Percentiles rank a stretch among this genome's conserved stretches.
Evolutionary conservation across 352 stramenopile species (phyloP).

Genomic region (Phytophthora europaea): DNA sequence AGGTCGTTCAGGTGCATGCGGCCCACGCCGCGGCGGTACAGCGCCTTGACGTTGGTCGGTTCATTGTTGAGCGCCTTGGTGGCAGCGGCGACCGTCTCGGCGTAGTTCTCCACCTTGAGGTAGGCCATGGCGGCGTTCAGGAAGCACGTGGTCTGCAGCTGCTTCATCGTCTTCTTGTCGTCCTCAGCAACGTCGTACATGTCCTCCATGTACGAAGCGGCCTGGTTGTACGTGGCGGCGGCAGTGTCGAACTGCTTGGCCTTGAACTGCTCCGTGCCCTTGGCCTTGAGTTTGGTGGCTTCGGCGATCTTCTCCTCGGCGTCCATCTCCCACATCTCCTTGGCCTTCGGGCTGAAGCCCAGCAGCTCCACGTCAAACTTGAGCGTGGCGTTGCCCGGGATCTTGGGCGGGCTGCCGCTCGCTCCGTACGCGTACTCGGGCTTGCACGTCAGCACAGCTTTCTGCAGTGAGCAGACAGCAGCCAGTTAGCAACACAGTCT

Average conservation of each 20-base stretch:
- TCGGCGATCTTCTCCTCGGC: constrained; percentile 86
- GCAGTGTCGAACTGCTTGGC: constrained; percentile 88
- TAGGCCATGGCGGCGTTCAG: constrained; percentile 96
- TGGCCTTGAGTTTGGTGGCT: constrained; percentile 89
- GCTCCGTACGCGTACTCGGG: constrained; percentile 96
- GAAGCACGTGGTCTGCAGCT: constrained; percentile 90
- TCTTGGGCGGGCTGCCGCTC: constrained; percentile 93
- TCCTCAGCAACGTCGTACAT: constrained; percentile 90
- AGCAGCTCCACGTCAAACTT: constrained; percentile 98
- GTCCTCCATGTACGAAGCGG: constrained; percentile 86
- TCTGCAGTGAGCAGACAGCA: constrained; percentile 47
- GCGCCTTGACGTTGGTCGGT: constrained; percentile 83
- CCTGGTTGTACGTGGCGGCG: constrained; percentile 86
- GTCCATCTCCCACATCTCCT: constrained; percentile 95
- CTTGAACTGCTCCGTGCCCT: constrained; percentile 95
- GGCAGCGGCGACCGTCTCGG: constrained; percentile 84
- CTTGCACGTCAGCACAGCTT: constrained; percentile 93
- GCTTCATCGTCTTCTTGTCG: constrained; percentile 88
- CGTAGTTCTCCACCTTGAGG: constrained; percentile 93
- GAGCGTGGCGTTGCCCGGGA: constrained; percentile 94
- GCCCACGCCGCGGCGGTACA: constrained; percentile 87
- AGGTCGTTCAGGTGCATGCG: constrained; percentile 89
- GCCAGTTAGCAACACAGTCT: constrained; percentile 11
- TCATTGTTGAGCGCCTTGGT: constrained; percentile 90
- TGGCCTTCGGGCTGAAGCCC: constrained; percentile 95